A percentile compares a stretch with the other conserved stretches of the same genome.
These are phyloP conservation scores for Fusarium metavorans DNA, from an alignment of 2,329 filamentous ascomycete genomes.

Conservation along the genomic window DNA sequence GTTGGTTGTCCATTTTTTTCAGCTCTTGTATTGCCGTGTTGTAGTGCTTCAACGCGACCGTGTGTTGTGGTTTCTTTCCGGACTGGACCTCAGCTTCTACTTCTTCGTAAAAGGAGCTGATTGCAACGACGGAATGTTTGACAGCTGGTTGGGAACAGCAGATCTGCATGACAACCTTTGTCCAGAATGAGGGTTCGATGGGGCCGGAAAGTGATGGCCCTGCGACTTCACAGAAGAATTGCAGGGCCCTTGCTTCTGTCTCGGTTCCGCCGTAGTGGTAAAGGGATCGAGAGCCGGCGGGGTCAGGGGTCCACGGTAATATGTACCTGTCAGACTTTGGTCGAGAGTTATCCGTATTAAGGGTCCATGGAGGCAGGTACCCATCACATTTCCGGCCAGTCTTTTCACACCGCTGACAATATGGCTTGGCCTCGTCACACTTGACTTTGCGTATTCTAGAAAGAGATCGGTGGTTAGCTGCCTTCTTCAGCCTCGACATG, in stretches of 20 bases:
- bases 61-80: not conserved
- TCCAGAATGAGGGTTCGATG: not conserved
- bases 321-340: not conserved
- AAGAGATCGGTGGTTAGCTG: not conserved
- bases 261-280: not conserved
- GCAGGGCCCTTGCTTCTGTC: not conserved
- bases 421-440: not conserved
- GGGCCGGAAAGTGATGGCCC: not conserved
- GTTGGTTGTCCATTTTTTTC: not conserved
- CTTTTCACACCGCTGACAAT: not conserved
- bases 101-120: not conserved
- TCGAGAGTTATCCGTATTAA: not conserved
- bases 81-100: not conserved
- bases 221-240: not conserved
- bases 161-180: not conserved
- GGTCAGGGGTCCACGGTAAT: not conserved
- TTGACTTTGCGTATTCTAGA: constrained; percentile 5
- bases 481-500: not conserved
- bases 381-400: not conserved
- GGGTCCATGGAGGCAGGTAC: not conserved
- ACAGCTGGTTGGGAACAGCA: not conserved
- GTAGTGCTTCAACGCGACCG: not conserved
- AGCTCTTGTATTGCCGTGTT: not conserved
- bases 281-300: not conserved
- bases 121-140: not conserved